A percentile compares a stretch with the other conserved stretches of the same genome.
These are phyloP conservation scores for Remersonia thermophila DNA, from an alignment of 2,329 filamentous ascomycete genomes.

Conservation along the genomic window DNA sequence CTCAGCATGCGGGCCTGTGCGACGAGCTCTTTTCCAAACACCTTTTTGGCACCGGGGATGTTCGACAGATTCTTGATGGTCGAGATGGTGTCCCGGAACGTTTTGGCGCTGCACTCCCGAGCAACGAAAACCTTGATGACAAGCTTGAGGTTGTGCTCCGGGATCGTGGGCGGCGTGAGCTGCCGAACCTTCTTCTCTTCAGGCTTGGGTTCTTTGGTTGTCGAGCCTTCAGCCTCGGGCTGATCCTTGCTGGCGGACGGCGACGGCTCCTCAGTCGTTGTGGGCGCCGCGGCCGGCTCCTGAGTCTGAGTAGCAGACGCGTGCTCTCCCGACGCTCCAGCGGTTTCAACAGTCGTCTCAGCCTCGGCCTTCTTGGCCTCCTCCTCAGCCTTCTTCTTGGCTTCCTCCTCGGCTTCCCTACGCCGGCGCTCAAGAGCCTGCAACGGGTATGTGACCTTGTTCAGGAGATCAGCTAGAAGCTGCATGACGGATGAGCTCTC, in stretches of 20 bases:
- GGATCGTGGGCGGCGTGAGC: conserved; percentile 71
- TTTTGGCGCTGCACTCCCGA: conserved; percentile 92
- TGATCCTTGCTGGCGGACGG: conserved; percentile 17
- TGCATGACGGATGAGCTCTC: conserved; percentile 98
- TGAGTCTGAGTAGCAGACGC: conserved; percentile 2
- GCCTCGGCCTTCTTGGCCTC: conserved; percentile 46
- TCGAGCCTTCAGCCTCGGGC: conserved; percentile 23
- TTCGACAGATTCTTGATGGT: conserved; percentile 97
- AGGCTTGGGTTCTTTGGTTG: conserved; percentile 28
- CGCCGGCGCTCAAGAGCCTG: conserved; percentile 72
- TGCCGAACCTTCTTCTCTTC: conserved; percentile 41
- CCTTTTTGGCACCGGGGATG: conserved; percentile 76
- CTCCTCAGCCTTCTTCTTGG: conserved; percentile 31
- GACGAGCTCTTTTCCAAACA: conserved; percentile 89
- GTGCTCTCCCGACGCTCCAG: conserved; percentile 5
- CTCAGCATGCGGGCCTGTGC: conserved; percentile 75
- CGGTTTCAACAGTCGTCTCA: conserved; percentile 10
- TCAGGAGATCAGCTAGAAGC: conserved; percentile 73
- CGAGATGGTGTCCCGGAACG: conserved; percentile 92
- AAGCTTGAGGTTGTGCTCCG: conserved; percentile 76
- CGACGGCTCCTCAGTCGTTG: conserved; percentile 4
- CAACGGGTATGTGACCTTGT: conserved; percentile 77
- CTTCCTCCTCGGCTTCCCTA: conserved; percentile 54
- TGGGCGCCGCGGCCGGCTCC: conserved; percentile 8
- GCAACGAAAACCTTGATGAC: conserved; percentile 97